Base-by-base conservation (phyloP, 176 grass and related monocot genomes). In the Elymus sibiricus region DNA sequence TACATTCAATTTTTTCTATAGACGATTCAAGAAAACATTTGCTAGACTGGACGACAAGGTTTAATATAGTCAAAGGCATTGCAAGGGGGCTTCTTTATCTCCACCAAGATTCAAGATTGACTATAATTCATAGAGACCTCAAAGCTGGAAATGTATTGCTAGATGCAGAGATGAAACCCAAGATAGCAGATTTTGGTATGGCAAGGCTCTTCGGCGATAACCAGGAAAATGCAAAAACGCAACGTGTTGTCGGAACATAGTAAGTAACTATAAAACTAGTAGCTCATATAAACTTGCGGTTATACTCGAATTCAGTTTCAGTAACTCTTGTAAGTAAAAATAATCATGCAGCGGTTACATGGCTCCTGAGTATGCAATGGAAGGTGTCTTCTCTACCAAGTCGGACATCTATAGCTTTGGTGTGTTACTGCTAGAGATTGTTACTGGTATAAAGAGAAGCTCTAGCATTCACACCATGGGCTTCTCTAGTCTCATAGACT, bases 371-470 rank as follows among this genome's bases (percentile, higher is more conserved):
- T n/a, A n/a, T n/a, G n/a, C n/a, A 10, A 92, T 92, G 91, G 91
- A 58, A 17, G 91, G 87, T 3, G 64, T 93, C 9, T 93, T 90
- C n/a, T 90, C 91, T 16, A 66, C 71, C 34, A 93, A 90, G 42
- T 88, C 91, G 11, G 85, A 93, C 74, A 71, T 93, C 24, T 90
- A 90, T 31, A 93, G 88, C 77, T 93, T 93, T 1, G 88, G 88
- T 9, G 79, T 90, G 27, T 24, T 93, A 15, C 42, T 91, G 7
- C 13, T 94, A 10, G 89, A 94, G 65, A 67, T 87, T 74, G 63
- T 89, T 21, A 82, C 69, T 24, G 80, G 92, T 37, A 17, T 62
- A 6, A 89, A 13, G 86, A 94, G 72, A 78, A 91, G 87, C 35
- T 87, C 42, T 7, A 55, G 11, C 9, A 17, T 51, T 67, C 15